Evolutionary conservation across 495 filamentous ascomycete species (phyloP).

Genomic region (Mycothermus thermophilus): DNA sequence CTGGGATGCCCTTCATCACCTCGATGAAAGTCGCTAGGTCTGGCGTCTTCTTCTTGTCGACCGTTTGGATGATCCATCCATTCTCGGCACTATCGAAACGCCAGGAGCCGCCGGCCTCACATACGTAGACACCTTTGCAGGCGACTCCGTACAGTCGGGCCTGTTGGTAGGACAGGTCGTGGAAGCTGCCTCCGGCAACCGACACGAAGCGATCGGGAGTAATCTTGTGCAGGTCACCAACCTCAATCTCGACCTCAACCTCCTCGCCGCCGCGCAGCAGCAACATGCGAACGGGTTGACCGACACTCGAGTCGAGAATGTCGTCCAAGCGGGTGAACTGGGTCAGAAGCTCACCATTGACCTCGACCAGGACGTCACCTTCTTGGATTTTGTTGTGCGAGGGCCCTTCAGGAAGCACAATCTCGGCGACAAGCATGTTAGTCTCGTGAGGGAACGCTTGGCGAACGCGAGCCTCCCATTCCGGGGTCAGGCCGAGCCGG

Average conservation of each 20-base stretch:
- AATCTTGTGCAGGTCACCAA: slow-evolving; percentile 87
- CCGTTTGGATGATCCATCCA: slow-evolving; percentile 79
- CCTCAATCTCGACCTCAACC: slow-evolving; percentile 68
- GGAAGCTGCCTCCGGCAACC: slow-evolving; percentile 85
- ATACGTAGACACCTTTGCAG: slow-evolving; percentile 83
- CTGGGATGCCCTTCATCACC: slow-evolving; percentile 78
- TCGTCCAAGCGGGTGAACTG: slow-evolving; percentile 90
- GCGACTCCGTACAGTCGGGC: slow-evolving; percentile 86
- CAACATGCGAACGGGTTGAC: slow-evolving; percentile 53
- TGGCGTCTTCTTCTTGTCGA: slow-evolving; percentile 80
- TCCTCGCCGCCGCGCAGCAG: slow-evolving; percentile 83
- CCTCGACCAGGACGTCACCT: slow-evolving; percentile 88
- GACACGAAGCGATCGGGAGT: slow-evolving; percentile 92
- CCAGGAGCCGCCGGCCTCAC: slow-evolving; percentile 90
- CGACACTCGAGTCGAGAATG: slow-evolving; percentile 82
- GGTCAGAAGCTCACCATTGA: slow-evolving; percentile 87
- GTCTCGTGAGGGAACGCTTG: slow-evolving; percentile 81
- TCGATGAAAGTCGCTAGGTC: slow-evolving; percentile 81
- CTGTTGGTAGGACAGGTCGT: slow-evolving; percentile 92
- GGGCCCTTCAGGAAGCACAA: slow-evolving; percentile 81
- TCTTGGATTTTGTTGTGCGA: slow-evolving; percentile 75
- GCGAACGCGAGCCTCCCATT: slow-evolving; percentile 75
- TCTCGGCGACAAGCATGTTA: slow-evolving; percentile 92
- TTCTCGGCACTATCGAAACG: slow-evolving; percentile 79
- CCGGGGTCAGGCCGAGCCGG: slow-evolving; percentile 66